A percentile compares a stretch with the other conserved stretches of the same genome.
Evolutionary conservation across 2,329 filamentous ascomycete genomes (phyloP).

Genomic region (Sclerotinia spermophila): DNA sequence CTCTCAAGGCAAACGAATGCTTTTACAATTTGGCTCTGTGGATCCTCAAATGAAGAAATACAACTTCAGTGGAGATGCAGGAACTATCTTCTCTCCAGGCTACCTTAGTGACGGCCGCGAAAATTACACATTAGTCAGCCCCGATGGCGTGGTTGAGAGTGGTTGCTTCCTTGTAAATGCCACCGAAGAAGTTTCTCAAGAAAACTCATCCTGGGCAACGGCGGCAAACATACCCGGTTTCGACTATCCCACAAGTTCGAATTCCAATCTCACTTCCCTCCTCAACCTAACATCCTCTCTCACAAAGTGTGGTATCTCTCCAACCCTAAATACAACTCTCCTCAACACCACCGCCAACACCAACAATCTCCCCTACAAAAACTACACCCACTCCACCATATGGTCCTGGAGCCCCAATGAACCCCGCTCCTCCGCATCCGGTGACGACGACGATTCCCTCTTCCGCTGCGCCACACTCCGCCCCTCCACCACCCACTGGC

Average conservation of each 20-base stretch:
- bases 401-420: conserved; percentile 60
- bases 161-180: conserved; percentile 52
- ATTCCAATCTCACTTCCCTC: conserved; percentile 35
- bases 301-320: conserved; percentile 57
- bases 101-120: conserved; percentile 42
- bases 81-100: conserved; percentile 48
- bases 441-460: conserved; percentile 32
- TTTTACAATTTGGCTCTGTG: conserved; percentile 53
- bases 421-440: conserved; percentile 43
- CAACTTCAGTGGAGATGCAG: conserved; percentile 49
- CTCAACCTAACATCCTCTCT: conserved; percentile 40
- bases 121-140: conserved; percentile 35
- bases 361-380: conserved; percentile 47
- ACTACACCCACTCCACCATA: conserved; percentile 46
- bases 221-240: conserved; percentile 35
- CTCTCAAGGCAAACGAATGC: conserved; percentile 48
- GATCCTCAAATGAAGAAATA: conserved; percentile 56
- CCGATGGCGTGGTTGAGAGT: conserved; percentile 42
- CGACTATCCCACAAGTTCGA: conserved; percentile 30
- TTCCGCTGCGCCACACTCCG: conserved; percentile 51
- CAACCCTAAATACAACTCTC: conserved; percentile 55
- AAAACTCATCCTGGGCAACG: conserved; percentile 53
- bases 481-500: conserved; percentile 52
- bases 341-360: conserved; percentile 48
- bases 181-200: conserved; percentile 40